These are phyloP conservation scores for Rhodamnia rubescens DNA, from an alignment of 345 rosid species.

Conservation along the genomic window DNA sequence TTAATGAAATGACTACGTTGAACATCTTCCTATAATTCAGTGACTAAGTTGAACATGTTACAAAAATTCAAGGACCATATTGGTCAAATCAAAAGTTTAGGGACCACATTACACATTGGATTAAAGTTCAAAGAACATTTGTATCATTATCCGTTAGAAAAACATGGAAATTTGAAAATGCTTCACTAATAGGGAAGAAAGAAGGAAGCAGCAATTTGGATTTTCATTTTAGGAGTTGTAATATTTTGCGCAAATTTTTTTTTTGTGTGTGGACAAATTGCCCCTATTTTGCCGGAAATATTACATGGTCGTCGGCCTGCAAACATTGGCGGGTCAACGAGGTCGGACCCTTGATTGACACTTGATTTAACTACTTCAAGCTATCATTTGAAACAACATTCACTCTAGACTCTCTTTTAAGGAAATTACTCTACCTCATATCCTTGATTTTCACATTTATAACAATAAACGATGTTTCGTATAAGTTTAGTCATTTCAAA, in stretches of 20 bases:
- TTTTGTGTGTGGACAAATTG: neutral
- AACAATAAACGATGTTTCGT: neutral
- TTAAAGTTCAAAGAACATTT: too few relatives aligned
- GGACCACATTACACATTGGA: too few relatives aligned
- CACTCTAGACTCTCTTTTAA: neutral
- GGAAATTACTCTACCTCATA: neutral
- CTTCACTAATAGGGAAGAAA: neutral
- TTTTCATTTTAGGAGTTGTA: neutral
- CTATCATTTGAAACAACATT: neutral
- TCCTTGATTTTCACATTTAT: neutral
- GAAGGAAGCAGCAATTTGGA: neutral
- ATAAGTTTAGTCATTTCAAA: fast-evolving
- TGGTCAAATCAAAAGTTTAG: too few relatives aligned
- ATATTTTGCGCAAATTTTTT: fast-evolving
- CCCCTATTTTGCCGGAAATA: neutral
- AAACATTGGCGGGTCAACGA: neutral
- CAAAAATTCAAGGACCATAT: too few relatives aligned
- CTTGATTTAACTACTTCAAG: neutral
- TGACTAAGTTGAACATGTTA: too few relatives aligned
- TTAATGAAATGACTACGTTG: too few relatives aligned
- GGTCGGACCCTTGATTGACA: neutral
- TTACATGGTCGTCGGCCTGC: neutral
- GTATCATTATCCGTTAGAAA: too few relatives aligned
- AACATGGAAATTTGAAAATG: neutral
- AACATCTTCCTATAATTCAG: too few relatives aligned